phyloP scores from a whole-genome alignment of 2,329 filamentous ascomycete genomes.

The Metarhizium guizhouense region DNA sequence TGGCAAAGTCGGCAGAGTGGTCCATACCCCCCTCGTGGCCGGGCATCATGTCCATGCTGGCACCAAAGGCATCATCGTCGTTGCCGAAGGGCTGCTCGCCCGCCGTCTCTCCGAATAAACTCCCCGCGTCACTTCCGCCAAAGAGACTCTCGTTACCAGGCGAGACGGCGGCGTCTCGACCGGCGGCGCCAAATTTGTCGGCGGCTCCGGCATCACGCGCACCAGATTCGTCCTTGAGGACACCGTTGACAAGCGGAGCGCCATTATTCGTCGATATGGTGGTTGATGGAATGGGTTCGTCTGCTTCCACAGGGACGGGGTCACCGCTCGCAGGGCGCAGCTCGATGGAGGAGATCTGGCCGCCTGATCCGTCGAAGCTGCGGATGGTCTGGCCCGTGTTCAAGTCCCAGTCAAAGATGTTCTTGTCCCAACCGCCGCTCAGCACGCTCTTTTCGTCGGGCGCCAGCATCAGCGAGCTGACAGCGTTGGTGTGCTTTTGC shows the following conservation, averaged over 20 bases:
- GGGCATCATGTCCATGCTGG: slow-evolving; percentile 54
- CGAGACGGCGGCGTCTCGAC: slow-evolving; percentile 49
- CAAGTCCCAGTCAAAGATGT: slow-evolving; percentile 87
- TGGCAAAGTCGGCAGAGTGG: slow-evolving; percentile 34
- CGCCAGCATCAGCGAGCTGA: slow-evolving; percentile 75
- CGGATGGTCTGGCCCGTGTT: slow-evolving; percentile 73
- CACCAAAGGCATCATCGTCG: slow-evolving; percentile 77
- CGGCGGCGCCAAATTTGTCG: slow-evolving; percentile 14
- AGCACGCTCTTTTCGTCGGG: slow-evolving; percentile 80
- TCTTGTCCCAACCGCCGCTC: slow-evolving; percentile 96
- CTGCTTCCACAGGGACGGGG: slow-evolving; percentile 65
- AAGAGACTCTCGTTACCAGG: slow-evolving; percentile 76
- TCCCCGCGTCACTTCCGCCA: slow-evolving; percentile 68
- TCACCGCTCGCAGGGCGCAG: slow-evolving; percentile 68
- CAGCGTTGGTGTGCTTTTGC: slow-evolving; percentile 79
- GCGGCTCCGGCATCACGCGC: slow-evolving; percentile 5
- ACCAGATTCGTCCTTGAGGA: slow-evolving; percentile 14
- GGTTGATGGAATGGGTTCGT: slow-evolving; percentile 48
- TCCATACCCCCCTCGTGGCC: slow-evolving; percentile 31
- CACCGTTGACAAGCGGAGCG: slow-evolving; percentile 47
- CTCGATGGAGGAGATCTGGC: slow-evolving; percentile 85
- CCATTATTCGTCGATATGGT: slow-evolving; percentile 73
- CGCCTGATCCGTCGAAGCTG: slow-evolving; percentile 65
- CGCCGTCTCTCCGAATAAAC: slow-evolving; percentile 73
- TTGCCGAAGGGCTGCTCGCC: slow-evolving; percentile 59